Evolutionary conservation across 768 basidiomycete species (phyloP).

Genomic region (Trametes coccinea): DNA sequence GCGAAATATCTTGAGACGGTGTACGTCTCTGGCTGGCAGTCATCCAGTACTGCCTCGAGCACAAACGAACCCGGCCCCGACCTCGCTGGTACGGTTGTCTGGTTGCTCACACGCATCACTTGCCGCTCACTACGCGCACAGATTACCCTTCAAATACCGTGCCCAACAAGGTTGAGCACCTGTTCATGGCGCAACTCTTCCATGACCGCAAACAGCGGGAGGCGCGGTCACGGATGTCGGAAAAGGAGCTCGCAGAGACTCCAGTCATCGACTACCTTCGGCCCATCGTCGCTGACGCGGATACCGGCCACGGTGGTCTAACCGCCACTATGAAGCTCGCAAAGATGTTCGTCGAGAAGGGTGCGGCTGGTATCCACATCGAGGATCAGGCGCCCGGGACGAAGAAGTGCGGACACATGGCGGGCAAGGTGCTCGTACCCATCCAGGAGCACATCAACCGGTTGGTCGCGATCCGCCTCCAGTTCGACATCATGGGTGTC

Average conservation of each 20-base stretch:
- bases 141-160: conserved; percentile 99
- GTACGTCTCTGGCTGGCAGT: conserved; percentile 97
- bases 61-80: conserved; percentile 98
- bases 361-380: conserved; percentile 96
- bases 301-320: conserved; percentile 96
- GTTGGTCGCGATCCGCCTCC: conserved; percentile 93
- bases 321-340: conserved; percentile 99
- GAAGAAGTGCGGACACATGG: conserved; percentile 96
- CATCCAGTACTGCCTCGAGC: conserved; percentile 89
- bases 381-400: conserved; percentile 98
- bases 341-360: conserved; percentile 98
- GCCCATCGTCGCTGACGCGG: conserved; percentile 94
- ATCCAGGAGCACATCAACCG: conserved; percentile 98
- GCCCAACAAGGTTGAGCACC: conserved; percentile 97
- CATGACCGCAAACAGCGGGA: conserved; percentile 97
- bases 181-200: conserved; percentile 98
- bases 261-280: conserved; percentile 87
- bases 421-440: conserved; percentile 94
- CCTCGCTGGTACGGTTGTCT: conserved; percentile 73
- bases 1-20: conserved; percentile 97
- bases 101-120: neutral
- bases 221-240: conserved; percentile 67
- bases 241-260: conserved; percentile 67
- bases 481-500: conserved; percentile 98
- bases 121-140: conserved; percentile 28